A percentile compares a stretch with the other conserved stretches of the same genome.
Evolutionary conservation across 1,139 yeast genomes (phyloP).

Genomic region (Candida sp.): DNA sequence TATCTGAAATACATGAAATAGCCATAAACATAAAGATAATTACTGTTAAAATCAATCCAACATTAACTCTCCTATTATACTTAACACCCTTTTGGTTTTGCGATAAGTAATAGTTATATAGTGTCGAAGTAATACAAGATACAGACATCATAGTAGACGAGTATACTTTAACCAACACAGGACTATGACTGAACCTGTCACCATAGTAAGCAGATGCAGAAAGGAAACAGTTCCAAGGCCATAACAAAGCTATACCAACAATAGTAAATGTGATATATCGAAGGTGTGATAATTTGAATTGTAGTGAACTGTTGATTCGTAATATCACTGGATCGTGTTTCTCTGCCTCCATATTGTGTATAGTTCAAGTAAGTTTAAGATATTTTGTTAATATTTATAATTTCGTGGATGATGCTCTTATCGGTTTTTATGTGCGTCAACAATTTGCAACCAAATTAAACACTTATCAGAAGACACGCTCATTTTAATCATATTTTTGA

Average conservation of each 20-base stretch:
- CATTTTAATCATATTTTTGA: too few relatives aligned
- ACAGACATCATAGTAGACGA: slow-evolving; percentile 89
- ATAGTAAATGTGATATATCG: slow-evolving; percentile 61
- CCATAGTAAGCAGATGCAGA: slow-evolving; percentile 84
- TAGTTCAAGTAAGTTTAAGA: too few relatives aligned
- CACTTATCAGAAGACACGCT: too few relatives aligned
- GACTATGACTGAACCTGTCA: slow-evolving; percentile 54
- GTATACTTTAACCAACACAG: slow-evolving; percentile 56
- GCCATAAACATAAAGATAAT: slow-evolving; percentile 53
- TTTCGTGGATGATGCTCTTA: not conserved
- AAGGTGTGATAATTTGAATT: slow-evolving; percentile 31
- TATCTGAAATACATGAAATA: slow-evolving; percentile 44
- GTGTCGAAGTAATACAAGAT: slow-evolving; percentile 69
- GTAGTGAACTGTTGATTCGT: slow-evolving; percentile 12
- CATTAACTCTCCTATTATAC: slow-evolving; percentile 55
- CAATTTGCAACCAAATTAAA: not conserved
- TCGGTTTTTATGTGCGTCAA: not conserved
- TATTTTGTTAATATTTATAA: not conserved
- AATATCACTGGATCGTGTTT: slow-evolving; percentile 26
- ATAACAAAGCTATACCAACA: slow-evolving; percentile 75
- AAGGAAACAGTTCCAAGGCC: slow-evolving; percentile 97
- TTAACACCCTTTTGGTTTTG: slow-evolving; percentile 62
- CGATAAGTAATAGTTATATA: slow-evolving; percentile 62
- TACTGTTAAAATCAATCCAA: slow-evolving; percentile 59
- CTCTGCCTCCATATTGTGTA: not conserved